Evolutionary conservation across 2,329 filamentous ascomycete genomes (phyloP).

Genomic region (Cercospora sesami): DNA sequence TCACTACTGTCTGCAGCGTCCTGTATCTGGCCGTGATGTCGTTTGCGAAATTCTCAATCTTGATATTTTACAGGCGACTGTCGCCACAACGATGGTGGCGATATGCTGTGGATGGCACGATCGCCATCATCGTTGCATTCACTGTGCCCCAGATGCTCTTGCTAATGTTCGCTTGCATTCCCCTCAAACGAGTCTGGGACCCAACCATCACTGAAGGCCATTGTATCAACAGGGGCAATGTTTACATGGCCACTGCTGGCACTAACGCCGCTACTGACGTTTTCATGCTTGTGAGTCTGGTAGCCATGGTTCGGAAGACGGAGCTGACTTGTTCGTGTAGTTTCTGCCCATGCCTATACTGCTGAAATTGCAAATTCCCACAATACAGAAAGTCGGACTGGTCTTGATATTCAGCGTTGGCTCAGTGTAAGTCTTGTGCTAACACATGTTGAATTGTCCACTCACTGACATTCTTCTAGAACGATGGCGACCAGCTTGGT

Average conservation of each 20-base stretch:
- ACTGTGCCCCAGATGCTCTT: slow-evolving; percentile 12
- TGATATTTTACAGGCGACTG: slow-evolving; percentile 22
- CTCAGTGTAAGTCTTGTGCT: slow-evolving; percentile 11
- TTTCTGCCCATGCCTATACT: slow-evolving; percentile 18
- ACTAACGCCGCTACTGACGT: slow-evolving; percentile 24
- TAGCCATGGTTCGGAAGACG: not conserved
- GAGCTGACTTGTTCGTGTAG: not conserved
- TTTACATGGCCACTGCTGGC: slow-evolving; percentile 23
- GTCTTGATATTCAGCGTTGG: slow-evolving; percentile 23
- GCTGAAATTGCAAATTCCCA: slow-evolving; percentile 9
- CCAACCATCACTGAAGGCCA: slow-evolving; percentile 19
- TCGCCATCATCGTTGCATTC: slow-evolving; percentile 17
- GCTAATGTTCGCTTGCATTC: slow-evolving; percentile 23
- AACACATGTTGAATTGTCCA: not conserved
- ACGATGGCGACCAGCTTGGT: slow-evolving; percentile 23
- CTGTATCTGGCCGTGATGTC: slow-evolving; percentile 21
- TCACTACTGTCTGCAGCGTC: slow-evolving; percentile 15
- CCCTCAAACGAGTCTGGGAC: slow-evolving; percentile 19
- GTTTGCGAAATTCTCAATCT: slow-evolving; percentile 21
- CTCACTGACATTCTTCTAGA: not conserved
- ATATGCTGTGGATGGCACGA: slow-evolving; percentile 17
- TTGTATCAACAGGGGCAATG: slow-evolving; percentile 18
- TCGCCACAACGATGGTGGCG: slow-evolving; percentile 20
- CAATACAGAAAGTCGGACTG: slow-evolving; percentile 16
- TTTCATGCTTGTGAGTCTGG: slow-evolving; percentile 16